Evolutionary conservation across 139 green algal species (phyloP).

Genomic region (Desmodesmus armatus): DNA sequence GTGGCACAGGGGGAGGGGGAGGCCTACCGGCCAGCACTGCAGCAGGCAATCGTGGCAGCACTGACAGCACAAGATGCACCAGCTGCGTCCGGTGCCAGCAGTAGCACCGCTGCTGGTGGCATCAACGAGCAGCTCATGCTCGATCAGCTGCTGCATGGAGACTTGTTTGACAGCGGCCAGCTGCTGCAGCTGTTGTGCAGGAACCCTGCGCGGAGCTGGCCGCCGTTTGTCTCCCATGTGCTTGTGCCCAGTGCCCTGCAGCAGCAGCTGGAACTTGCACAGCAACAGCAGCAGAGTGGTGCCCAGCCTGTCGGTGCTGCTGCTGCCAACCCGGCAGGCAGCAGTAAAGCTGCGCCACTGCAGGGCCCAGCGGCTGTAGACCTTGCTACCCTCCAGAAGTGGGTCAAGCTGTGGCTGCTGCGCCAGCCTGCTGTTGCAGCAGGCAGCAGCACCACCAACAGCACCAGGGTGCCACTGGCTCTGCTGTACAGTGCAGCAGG

Average conservation of each 20-base stretch:
- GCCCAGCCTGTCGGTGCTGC: background rate
- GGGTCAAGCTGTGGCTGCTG: background rate
- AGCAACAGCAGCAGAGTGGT: constrained; percentile 12
- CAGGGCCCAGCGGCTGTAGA: background rate
- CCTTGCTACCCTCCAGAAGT: background rate
- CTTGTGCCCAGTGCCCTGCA: background rate
- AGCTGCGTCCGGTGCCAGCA: background rate
- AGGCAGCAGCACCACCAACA: background rate
- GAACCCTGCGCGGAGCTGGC: background rate
- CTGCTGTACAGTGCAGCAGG: constrained; percentile 11
- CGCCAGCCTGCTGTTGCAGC: background rate
- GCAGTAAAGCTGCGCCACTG: background rate
- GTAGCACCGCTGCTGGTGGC: background rate
- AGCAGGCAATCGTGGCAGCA: background rate
- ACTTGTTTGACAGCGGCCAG: background rate
- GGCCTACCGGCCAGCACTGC: background rate
- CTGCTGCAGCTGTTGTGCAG: background rate
- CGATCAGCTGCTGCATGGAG: background rate
- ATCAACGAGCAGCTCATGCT: background rate
- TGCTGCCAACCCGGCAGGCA: background rate
- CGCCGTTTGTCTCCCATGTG: background rate
- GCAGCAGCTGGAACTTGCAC: background rate
- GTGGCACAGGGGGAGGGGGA: background rate
- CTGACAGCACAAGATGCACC: constrained; percentile 15
- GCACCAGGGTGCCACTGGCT: background rate